Conservation (phyloP, 2,329 filamentous ascomycete genomes). For the Leptographium flavum region DNA sequence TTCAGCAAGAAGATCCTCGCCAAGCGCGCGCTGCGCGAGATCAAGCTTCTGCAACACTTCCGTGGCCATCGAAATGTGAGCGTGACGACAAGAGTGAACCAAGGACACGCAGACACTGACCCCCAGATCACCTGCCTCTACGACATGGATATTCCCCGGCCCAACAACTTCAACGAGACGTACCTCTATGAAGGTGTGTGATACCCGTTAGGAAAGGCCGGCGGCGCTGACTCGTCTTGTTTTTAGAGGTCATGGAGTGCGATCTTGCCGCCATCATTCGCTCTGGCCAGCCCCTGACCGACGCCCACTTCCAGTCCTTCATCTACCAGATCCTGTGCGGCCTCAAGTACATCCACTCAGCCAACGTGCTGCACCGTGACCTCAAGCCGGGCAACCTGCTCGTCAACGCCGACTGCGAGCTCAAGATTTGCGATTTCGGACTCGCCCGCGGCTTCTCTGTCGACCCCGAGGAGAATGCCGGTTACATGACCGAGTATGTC, state of each 20-base stretch:
- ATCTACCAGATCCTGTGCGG: slow-evolving; percentile 99
- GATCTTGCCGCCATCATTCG: slow-evolving; percentile 96
- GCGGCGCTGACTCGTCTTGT: slow-evolving; percentile 6
- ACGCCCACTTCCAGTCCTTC: slow-evolving; percentile 98
- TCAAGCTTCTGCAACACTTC: slow-evolving; percentile 97
- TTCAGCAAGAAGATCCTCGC: slow-evolving; percentile 99
- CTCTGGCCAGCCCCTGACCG: slow-evolving; percentile 90
- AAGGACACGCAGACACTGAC: not conserved
- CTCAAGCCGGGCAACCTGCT: slow-evolving; percentile 94
- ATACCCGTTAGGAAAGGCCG: too few relatives aligned
- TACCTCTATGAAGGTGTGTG: slow-evolving; percentile 89
- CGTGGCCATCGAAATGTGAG: slow-evolving; percentile 73
- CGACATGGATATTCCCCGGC: slow-evolving; percentile 97
- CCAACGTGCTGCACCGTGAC: slow-evolving; percentile 93
- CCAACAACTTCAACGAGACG: slow-evolving; percentile 97
- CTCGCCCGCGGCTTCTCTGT: slow-evolving; percentile 92
- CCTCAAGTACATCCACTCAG: slow-evolving; percentile 97
- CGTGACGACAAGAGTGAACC: slow-evolving; percentile 7
- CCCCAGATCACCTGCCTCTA: slow-evolving; percentile 90
- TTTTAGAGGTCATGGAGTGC: slow-evolving; percentile 92
- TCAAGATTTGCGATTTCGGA: slow-evolving; percentile 98
- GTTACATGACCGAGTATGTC: slow-evolving; percentile 99
- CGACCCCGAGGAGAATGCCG: slow-evolving; percentile 94
- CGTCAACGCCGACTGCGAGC: slow-evolving; percentile 96
- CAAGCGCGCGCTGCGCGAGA: slow-evolving; percentile 93